phyloP scores from a whole-genome alignment of 2,329 filamentous ascomycete genomes.

The Nakataea oryzae region DNA sequence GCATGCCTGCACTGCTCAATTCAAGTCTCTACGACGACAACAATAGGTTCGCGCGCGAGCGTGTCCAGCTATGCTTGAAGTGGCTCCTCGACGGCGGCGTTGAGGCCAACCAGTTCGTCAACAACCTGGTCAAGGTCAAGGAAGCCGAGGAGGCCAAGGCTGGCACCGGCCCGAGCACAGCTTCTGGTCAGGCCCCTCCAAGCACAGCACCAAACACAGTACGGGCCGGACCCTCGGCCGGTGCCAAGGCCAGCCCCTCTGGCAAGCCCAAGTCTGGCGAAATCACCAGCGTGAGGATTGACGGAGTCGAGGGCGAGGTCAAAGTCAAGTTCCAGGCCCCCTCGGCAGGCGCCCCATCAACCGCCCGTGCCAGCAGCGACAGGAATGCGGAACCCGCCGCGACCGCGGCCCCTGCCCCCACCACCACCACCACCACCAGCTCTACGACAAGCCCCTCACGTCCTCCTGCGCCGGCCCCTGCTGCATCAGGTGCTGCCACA shows the following conservation, averaged over 20 bases:
- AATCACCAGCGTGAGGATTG: slow-evolving; percentile 36
- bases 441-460: not conserved
- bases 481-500: not conserved
- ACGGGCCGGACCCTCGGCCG: not conserved
- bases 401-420: not conserved
- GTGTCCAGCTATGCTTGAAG: slow-evolving; percentile 80
- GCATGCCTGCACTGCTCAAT: slow-evolving; percentile 77
- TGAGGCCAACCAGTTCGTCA: slow-evolving; percentile 61
- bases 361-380: not conserved
- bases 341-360: not conserved
- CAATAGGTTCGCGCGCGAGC: slow-evolving; percentile 89
- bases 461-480: not conserved
- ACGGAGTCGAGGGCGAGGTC: slow-evolving; percentile 46
- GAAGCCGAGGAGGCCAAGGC: slow-evolving; percentile 18
- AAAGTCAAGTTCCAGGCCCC: slow-evolving; percentile 35
- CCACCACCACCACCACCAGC: not conserved
- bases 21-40: slow-evolving; percentile 88
- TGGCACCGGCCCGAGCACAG: not conserved
- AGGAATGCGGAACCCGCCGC: slow-evolving; percentile 3
- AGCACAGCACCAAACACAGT: no score
- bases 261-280: not conserved
- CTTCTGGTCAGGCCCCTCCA: not conserved
- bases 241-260: not conserved
- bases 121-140: slow-evolving; percentile 41
- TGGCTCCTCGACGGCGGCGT: slow-evolving; percentile 68